Percentiles rank a stretch among this genome's conserved stretches.
These are phyloP conservation scores for Microascus cirrosus DNA, from an alignment of 2,329 filamentous ascomycete genomes.

Conservation along the genomic window DNA sequence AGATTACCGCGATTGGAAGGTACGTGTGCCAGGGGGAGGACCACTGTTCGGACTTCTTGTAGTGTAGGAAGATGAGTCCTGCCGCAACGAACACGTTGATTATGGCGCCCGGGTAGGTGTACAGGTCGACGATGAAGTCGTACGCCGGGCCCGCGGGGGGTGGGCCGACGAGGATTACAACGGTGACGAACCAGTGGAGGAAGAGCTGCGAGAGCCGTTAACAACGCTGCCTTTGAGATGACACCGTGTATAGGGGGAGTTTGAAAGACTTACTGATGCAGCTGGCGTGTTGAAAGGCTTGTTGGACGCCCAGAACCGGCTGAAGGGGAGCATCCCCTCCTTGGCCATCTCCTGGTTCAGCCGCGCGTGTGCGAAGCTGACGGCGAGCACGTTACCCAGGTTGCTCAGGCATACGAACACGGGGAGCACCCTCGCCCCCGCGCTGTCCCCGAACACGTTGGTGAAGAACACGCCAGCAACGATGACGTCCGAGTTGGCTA, in stretches of 20 bases:
- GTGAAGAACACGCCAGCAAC: constrained; percentile 51
- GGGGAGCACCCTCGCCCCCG: constrained; percentile 34
- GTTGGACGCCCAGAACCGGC: constrained; percentile 57
- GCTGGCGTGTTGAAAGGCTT: constrained; percentile 56
- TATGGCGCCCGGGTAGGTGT: constrained; percentile 41
- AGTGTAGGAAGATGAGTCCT: constrained; percentile 41
- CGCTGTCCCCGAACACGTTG: constrained; percentile 47
- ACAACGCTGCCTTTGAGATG: neutral
- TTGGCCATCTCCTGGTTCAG: constrained; percentile 58
- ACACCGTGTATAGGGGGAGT: neutral
- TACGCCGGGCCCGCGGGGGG: constrained; percentile 59
- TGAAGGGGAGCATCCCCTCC: constrained; percentile 56
- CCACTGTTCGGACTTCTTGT: constrained; percentile 38
- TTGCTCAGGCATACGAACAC: constrained; percentile 51
- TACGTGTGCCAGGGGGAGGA: constrained; percentile 38
- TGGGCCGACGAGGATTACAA: constrained; percentile 53
- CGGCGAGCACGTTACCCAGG: constrained; percentile 49
- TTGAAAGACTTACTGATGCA: constrained; percentile 26
- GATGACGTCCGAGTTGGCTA: constrained; percentile 46
- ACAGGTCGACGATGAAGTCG: constrained; percentile 52
- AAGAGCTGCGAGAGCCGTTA: constrained; percentile 28
- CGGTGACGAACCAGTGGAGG: constrained; percentile 54
- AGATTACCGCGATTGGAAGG: constrained; percentile 34
- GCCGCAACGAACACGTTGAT: constrained; percentile 39
- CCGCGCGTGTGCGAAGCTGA: constrained; percentile 47